phyloP scores from a whole-genome alignment of 2,329 filamentous ascomycete genomes.

The Aureobasidium vineae region DNA sequence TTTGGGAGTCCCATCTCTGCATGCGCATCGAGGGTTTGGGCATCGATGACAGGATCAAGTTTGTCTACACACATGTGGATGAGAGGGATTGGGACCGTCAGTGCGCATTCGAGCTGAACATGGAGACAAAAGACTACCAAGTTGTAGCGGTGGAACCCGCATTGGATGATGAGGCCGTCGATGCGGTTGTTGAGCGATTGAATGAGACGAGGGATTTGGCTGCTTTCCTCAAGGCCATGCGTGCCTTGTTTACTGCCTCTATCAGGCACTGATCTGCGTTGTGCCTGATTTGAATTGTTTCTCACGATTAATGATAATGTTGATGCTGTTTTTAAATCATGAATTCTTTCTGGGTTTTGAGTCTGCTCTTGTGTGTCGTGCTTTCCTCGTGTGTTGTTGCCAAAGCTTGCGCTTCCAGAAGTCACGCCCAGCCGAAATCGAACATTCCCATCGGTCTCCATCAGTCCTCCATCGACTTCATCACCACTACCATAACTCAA shows the following conservation, averaged over 20 bases:
- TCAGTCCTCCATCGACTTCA: neutral
- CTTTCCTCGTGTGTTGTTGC: neutral
- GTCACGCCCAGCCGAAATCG: neutral
- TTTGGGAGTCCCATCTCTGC: constrained; percentile 91
- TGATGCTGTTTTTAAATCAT: neutral
- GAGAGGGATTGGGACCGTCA: constrained; percentile 85
- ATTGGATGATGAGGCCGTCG: constrained; percentile 73
- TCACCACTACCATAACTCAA: neutral
- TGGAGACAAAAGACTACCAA: constrained; percentile 77
- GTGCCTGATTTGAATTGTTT: neutral
- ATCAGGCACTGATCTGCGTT: constrained; percentile 44
- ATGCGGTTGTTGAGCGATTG: constrained; percentile 71
- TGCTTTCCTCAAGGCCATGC: constrained; percentile 75
- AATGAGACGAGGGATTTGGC: constrained; percentile 77
- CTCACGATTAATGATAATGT: constrained; percentile 9
- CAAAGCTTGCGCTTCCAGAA: neutral
- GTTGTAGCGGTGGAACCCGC: constrained; percentile 79
- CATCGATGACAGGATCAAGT: constrained; percentile 75
- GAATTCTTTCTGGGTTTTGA: neutral
- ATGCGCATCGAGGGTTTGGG: constrained; percentile 79
- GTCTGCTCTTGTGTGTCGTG: neutral
- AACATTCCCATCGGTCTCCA: neutral
- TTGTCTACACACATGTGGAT: constrained; percentile 83
- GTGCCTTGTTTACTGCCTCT: constrained; percentile 66
- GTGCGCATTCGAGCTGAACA: constrained; percentile 90